Percentiles rank a stretch among this genome's conserved stretches.
These are phyloP conservation scores for Marasmius tenuissimus DNA, from an alignment of 1,284 basidiomycete genomes.

Conservation along the genomic window DNA sequence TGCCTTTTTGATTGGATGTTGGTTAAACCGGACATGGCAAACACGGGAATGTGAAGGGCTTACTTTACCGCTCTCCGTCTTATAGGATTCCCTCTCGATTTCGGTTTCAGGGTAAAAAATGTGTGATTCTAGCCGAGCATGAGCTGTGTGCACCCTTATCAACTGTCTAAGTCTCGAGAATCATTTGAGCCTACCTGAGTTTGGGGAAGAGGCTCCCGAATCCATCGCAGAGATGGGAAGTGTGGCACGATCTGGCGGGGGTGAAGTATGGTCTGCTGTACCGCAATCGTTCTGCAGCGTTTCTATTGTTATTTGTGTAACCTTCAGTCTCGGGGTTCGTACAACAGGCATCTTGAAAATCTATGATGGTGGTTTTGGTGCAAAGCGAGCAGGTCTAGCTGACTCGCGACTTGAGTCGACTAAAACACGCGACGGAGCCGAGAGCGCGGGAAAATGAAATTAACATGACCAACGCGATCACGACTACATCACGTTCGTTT, in stretches of 20 bases:
- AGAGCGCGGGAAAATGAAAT: no score
- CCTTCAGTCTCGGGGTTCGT: background rate
- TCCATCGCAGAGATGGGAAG: background rate
- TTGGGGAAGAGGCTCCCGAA: no score
- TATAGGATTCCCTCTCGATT: constrained; percentile 16
- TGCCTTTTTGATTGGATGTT: constrained; percentile 24
- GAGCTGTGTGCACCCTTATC: background rate
- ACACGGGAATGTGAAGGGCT: background rate
- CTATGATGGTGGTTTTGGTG: background rate
- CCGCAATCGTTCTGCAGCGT: background rate
- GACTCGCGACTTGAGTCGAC: no score
- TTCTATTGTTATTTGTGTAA: background rate
- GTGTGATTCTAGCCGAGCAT: background rate
- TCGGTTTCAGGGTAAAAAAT: constrained; percentile 23
- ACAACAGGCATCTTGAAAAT: background rate
- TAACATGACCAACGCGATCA: no score
- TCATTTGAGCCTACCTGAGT: no score
- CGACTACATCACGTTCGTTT: no score
- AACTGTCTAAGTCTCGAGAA: no score
- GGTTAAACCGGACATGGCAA: background rate
- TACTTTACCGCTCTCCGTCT: constrained; percentile 25
- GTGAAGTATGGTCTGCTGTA: background rate
- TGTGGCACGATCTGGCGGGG: background rate
- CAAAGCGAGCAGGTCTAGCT: background rate
- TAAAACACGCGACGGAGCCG: no score